phyloP scores from a whole-genome alignment of 1,139 yeast species.

The Blastobotrys proliferans region DNA sequence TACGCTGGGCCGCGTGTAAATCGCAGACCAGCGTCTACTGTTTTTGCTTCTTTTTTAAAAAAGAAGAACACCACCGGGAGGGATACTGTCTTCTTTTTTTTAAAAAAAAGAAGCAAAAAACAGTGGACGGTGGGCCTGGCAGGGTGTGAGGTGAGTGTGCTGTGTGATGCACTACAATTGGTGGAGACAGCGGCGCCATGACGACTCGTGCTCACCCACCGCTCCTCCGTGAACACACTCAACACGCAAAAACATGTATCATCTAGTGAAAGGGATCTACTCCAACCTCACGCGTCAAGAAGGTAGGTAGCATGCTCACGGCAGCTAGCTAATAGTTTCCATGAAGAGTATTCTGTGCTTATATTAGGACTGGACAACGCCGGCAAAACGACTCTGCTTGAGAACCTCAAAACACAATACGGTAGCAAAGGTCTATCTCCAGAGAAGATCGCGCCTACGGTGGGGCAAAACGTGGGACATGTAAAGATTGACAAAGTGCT shows the following conservation, averaged over 20 bases:
- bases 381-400: conserved; percentile 84
- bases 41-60: no score
- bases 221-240: no score
- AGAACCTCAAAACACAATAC: conserved; percentile 53
- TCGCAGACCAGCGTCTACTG: not conserved
- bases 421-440: conserved; percentile 42
- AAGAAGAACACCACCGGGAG: not conserved
- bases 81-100: not conserved
- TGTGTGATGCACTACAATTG: no score
- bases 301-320: conserved; percentile 30
- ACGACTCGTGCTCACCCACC: no score
- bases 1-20: conserved; percentile 1
- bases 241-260: conserved; percentile 61
- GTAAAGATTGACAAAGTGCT: conserved; percentile 50
- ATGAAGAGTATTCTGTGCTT: conserved; percentile 60
- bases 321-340: not conserved
- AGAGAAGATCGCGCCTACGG: conserved; percentile 59
- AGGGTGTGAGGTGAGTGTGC: no score
- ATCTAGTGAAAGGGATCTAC: conserved; percentile 57
- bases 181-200: no score
- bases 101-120: not conserved
- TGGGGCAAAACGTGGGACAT: conserved; percentile 69
- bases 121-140: no score
- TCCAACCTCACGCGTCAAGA: conserved; percentile 53
- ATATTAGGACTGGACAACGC: conserved; percentile 93